These are phyloP conservation scores for Fusarium vanettenii DNA, from an alignment of 2,329 filamentous ascomycete genomes.

Conservation along the genomic window DNA sequence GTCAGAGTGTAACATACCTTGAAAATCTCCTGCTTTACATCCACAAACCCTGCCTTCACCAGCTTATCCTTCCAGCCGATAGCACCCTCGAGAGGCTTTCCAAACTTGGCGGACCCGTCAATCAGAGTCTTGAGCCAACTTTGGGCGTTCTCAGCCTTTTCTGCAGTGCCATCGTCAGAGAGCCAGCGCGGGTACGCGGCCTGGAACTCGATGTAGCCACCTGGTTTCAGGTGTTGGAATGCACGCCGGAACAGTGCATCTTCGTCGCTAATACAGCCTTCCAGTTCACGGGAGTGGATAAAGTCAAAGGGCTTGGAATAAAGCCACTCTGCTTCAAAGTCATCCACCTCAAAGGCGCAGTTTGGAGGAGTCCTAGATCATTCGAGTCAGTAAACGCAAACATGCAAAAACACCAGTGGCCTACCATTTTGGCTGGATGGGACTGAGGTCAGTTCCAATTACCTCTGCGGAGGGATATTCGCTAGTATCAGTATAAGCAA, in stretches of 20 bases:
- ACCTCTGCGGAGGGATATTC: slow-evolving; percentile 30
- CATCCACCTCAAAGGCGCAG: slow-evolving; percentile 28
- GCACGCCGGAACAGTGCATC: slow-evolving; percentile 19
- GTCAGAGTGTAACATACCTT: slow-evolving; percentile 10
- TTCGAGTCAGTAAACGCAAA: not conserved
- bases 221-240: slow-evolving; percentile 17
- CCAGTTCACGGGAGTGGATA: slow-evolving; percentile 31
- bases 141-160: slow-evolving; percentile 23
- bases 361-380: slow-evolving; percentile 16
- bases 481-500: not conserved
- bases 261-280: slow-evolving; percentile 29
- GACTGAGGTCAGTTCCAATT: slow-evolving; percentile 32
- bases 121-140: slow-evolving; percentile 16
- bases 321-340: slow-evolving; percentile 29
- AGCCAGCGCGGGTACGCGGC: slow-evolving; percentile 15
- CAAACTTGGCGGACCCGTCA: slow-evolving; percentile 22
- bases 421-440: slow-evolving; percentile 33
- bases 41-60: slow-evolving; percentile 16
- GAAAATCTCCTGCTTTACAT: slow-evolving; percentile 23
- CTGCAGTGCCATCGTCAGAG: slow-evolving; percentile 28
- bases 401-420: not conserved
- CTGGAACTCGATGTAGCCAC: slow-evolving; percentile 24
- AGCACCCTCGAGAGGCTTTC: slow-evolving; percentile 25
- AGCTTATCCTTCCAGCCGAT: slow-evolving; percentile 22
- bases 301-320: slow-evolving; percentile 31